phyloP scores from a whole-genome alignment of 345 rosid species.

The Lepidium sativum region DNA sequence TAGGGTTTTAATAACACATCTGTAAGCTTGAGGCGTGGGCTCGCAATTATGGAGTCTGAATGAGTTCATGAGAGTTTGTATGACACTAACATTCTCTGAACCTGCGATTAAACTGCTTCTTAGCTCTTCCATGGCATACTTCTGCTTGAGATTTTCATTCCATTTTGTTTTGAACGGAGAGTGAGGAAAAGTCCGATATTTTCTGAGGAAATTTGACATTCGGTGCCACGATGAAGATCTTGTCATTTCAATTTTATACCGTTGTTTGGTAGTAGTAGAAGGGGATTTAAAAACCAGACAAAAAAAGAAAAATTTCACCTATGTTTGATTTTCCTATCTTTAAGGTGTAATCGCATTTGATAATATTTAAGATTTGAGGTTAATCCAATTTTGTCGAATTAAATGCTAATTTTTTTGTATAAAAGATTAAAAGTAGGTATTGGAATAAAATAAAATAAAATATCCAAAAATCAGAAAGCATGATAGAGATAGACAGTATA shows the following conservation, averaged over 20 bases:
- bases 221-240: constrained; percentile 30
- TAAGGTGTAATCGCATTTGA: too few species aligned
- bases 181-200: constrained; percentile 48
- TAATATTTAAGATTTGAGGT: too few species aligned
- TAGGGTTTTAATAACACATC: constrained; percentile 41
- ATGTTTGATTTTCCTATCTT: too few species aligned
- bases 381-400: too few species aligned
- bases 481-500: too few species aligned
- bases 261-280: too few species aligned
- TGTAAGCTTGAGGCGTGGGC: constrained; percentile 60
- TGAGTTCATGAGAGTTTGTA: constrained; percentile 38
- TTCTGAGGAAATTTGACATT: constrained; percentile 39
- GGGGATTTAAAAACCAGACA: too few species aligned
- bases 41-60: constrained; percentile 36
- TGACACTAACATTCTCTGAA: constrained; percentile 18
- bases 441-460: too few species aligned
- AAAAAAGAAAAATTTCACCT: too few species aligned
- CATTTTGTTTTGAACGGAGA: constrained; percentile 49
- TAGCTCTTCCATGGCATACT: constrained; percentile 38
- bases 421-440: too few species aligned
- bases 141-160: constrained; percentile 44
- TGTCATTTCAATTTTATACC: constrained; percentile 22
- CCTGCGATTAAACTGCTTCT: constrained; percentile 11
- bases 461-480: too few species aligned
- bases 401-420: too few species aligned